Evolutionary conservation across 805 yeast species (phyloP).

Genomic region (Alloascoidea hylecoeti): DNA sequence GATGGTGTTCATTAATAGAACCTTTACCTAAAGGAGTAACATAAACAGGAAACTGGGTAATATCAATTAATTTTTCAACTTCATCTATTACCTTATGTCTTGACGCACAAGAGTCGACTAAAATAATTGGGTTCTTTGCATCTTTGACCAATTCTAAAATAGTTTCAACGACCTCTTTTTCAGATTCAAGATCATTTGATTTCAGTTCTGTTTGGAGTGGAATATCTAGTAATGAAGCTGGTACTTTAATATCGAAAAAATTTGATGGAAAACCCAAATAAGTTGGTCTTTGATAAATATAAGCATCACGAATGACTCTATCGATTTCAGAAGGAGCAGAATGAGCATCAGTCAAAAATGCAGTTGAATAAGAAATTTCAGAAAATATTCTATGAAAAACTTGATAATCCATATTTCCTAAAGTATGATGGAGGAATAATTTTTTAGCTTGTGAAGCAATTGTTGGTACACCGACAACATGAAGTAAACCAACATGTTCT

Average conservation of each 20-base stretch:
- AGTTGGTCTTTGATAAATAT: conserved; percentile 63
- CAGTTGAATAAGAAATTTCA: conserved; percentile 52
- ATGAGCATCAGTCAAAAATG: conserved; percentile 45
- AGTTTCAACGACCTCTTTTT: conserved; percentile 43
- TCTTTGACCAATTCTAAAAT: conserved; percentile 35
- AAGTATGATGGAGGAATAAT: conserved; percentile 65
- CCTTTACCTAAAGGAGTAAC: conserved; percentile 90
- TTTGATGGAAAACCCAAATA: conserved; percentile 77
- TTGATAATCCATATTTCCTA: conserved; percentile 72
- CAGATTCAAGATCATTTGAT: conserved; percentile 46
- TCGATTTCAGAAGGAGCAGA: conserved; percentile 63
- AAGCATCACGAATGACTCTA: conserved; percentile 59
- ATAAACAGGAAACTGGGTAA: conserved; percentile 68
- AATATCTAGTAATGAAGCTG: conserved; percentile 38
- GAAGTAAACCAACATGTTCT: conserved; percentile 77
- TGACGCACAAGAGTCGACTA: conserved; percentile 80
- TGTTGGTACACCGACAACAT: conserved; percentile 80
- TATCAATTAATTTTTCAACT: conserved; percentile 44
- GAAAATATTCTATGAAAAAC: conserved; percentile 71
- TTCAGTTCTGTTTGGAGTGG: conserved; percentile 49
- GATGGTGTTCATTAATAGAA: conserved; percentile 54
- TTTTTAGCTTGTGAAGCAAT: conserved; percentile 58
- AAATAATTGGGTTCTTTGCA: conserved; percentile 57
- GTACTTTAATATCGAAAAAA: conserved; percentile 52
- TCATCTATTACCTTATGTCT: conserved; percentile 61